phyloP scores from a whole-genome alignment of 495 filamentous ascomycete genomes.

The Annulohypoxylon maeteangense region DNA sequence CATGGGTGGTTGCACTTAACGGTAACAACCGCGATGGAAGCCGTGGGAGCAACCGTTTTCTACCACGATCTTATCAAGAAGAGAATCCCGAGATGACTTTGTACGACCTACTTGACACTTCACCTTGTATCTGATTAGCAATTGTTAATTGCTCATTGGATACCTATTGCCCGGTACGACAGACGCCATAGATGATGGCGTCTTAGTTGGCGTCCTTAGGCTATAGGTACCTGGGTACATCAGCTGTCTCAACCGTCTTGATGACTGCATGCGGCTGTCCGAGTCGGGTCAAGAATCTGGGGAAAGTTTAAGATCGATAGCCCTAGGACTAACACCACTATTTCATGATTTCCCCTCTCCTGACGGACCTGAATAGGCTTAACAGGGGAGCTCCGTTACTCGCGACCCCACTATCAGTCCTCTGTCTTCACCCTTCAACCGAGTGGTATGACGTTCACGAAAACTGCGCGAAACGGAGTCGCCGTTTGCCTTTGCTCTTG shows the following conservation, averaged over 20 bases:
- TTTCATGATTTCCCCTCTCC: conserved; percentile 38
- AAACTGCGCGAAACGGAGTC: conserved; percentile 40
- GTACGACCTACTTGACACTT: neutral
- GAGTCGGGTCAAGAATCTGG: conserved; percentile 38
- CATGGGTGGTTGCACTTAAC: neutral
- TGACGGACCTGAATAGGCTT: conserved; percentile 11
- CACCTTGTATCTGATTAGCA: conserved; percentile 2
- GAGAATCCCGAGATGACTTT: neutral
- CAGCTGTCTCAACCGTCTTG: neutral
- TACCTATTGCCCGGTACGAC: conserved; percentile 8
- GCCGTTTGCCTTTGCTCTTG: conserved; percentile 31
- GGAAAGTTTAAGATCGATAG: conserved; percentile 24
- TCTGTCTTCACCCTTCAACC: conserved; percentile 17
- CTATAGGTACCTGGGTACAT: conserved; percentile 17
- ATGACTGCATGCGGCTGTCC: conserved; percentile 34
- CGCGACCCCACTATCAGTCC: conserved; percentile 28
- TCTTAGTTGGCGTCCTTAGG: neutral
- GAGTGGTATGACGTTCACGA: conserved; percentile 38
- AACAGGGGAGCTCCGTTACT: conserved; percentile 29
- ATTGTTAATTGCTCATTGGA: conserved; percentile 29
- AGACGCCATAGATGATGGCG: conserved; percentile 4
- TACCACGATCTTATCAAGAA: neutral
- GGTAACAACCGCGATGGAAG: neutral
- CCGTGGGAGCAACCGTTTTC: neutral
- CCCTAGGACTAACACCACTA: conserved; percentile 33